Percentiles rank a stretch among this genome's conserved stretches.
Evolutionary conservation across 192 early-diverging fungal species (phyloP).

Genomic region (Chytriomyces sp.): DNA sequence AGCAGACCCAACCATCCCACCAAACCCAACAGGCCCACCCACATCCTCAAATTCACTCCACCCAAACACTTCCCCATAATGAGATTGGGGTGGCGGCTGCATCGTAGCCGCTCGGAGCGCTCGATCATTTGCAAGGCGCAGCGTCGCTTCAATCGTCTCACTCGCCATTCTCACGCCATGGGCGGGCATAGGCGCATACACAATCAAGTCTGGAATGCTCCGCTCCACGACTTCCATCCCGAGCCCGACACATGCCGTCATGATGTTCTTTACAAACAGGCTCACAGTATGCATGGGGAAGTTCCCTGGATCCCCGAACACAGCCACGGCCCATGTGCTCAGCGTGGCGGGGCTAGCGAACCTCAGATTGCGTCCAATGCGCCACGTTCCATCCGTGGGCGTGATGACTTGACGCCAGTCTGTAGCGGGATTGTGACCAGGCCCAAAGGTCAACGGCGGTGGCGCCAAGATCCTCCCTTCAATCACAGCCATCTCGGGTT

Average conservation of each 20-base stretch:
- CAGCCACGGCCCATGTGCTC: slow-evolving; percentile 67
- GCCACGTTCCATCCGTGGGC: slow-evolving; percentile 29
- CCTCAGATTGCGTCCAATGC: slow-evolving; percentile 17
- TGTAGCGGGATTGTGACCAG: neutral
- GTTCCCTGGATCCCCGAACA: slow-evolving; percentile 52
- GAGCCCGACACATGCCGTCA: slow-evolving; percentile 58
- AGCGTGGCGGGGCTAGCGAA: slow-evolving; percentile 55
- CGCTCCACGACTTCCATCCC: slow-evolving; percentile 55
- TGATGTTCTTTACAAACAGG: slow-evolving; percentile 62
- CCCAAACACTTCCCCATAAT: neutral
- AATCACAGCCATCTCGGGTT: slow-evolving; percentile 50
- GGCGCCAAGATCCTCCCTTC: slow-evolving; percentile 36
- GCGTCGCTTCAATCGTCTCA: slow-evolving; percentile 30
- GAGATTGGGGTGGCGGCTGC: neutral
- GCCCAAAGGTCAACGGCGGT: slow-evolving; percentile 19
- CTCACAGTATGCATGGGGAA: slow-evolving; percentile 44
- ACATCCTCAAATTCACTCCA: slow-evolving; percentile 18
- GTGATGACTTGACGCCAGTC: slow-evolving; percentile 18
- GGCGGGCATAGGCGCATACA: slow-evolving; percentile 18
- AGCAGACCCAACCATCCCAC: slow-evolving; percentile 16
- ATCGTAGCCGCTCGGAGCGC: neutral
- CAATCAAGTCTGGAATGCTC: slow-evolving; percentile 22
- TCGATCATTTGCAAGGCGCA: slow-evolving; percentile 19
- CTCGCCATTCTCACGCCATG: slow-evolving; percentile 12
- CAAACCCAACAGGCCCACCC: neutral